Evolutionary conservation across 345 rosid genomes (phyloP), one percentile per base, ranked within the genome.

Genomic region (Citrus unshiu): DNA sequence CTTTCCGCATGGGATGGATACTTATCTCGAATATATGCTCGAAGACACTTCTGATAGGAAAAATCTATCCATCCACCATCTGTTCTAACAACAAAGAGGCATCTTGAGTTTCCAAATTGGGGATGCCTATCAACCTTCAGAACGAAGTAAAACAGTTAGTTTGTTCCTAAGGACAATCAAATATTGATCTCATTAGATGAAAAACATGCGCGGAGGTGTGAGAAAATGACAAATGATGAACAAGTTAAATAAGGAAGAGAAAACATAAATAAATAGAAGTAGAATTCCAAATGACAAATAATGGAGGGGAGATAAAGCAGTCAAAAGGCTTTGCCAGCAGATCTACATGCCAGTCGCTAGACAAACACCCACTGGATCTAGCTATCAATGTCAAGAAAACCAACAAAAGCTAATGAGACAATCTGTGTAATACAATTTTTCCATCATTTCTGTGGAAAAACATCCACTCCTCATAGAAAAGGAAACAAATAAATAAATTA

Each of bases 21-120:
- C 87, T 83, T 91, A 25, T 80, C 79, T 86, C 89, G 91, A 73
- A 92, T 83, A 73, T 95, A 95, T 7, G 90, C 93, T 77, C 91
- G 91, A 78, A 95, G 86, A 84, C 99, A 92, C 81, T 95, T 95
- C 82, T 90, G 96, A 86, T 95, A 95, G 1, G 99, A 95, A 86
- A 95, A 93, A 84, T 95, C 98, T 78, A 95, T 95, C 95, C 97
- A 95, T 70, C 83, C 91, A 82, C 98, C 98, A 81, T 95, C 96
- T 3, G 91, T 90, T 85, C 99, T 92, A 73, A 95, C 92, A n/a
- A 93, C 97, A 81, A 90, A 95, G 78, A 93, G 86, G 80, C 98
- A 93, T 81, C 99, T 93, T 65, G 97, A 89, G 1, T 43, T 51
- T 83, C 90, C 89, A 73, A 92, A 95, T 32, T 87, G 94, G 37